These are phyloP conservation scores for Thermothelomyces thermophilus DNA, from an alignment of 2,329 filamentous ascomycete species.

Conservation along the genomic window DNA sequence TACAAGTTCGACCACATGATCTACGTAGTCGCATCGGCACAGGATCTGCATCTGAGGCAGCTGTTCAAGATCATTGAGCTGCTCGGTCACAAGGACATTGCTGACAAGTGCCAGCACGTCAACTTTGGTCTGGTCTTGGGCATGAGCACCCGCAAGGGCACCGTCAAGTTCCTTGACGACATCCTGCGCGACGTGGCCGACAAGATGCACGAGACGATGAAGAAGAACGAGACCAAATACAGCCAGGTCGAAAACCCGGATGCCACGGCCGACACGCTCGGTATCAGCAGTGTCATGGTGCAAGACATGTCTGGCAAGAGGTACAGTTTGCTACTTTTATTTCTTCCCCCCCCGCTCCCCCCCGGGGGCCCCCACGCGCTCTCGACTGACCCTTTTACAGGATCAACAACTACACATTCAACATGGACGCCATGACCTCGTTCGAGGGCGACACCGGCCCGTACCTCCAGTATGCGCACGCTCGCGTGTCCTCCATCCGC, in stretches of 20 bases:
- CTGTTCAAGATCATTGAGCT: constrained; percentile 72
- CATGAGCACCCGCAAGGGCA: constrained; percentile 66
- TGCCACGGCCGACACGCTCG: constrained; percentile 76
- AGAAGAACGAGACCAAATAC: constrained; percentile 84
- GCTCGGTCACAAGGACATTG: constrained; percentile 61
- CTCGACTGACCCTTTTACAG: constrained; percentile 29
- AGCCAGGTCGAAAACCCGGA: constrained; percentile 78
- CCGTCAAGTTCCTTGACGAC: constrained; percentile 67
- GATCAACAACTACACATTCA: constrained; percentile 64
- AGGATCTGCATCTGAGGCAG: constrained; percentile 67
- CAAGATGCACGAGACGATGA: constrained; percentile 98
- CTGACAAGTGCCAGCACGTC: constrained; percentile 63
- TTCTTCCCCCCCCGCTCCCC: no score
- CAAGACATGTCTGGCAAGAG: constrained; percentile 97
- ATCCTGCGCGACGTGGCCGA: constrained; percentile 76
- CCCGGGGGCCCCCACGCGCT: no score
- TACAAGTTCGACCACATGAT: constrained; percentile 73
- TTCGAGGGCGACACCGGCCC: constrained; percentile 83
- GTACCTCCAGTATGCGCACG: constrained; percentile 78
- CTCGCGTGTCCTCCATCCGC: constrained; percentile 60
- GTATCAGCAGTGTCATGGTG: constrained; percentile 94
- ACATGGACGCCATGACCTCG: constrained; percentile 74
- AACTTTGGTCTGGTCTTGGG: constrained; percentile 68
- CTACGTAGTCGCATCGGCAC: constrained; percentile 67
- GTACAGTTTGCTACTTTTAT: constrained; percentile 37